Evolutionary conservation across 345 rosid species (phyloP), one percentile per base, ranked within the genome.

Genomic region (Euclidium syriacum): DNA sequence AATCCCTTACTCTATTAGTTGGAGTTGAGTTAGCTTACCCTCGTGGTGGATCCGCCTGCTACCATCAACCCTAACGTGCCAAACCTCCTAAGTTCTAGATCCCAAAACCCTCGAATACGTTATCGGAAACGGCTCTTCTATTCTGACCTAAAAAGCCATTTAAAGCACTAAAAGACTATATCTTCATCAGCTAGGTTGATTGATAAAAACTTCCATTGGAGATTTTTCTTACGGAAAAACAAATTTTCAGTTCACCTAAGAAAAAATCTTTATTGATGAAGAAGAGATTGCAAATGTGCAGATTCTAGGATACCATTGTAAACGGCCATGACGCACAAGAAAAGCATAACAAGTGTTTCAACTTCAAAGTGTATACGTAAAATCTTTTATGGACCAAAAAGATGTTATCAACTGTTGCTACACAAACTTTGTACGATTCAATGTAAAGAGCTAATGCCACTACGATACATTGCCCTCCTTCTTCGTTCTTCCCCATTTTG

Each of bases 401-500:
- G 57, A 50, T 62, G 67, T 49, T 65, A 46, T 65, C 24, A 53
- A 33, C 69, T 53, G 62, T 33, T 65, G 34, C 62, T 54, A 65
- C 62, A 65, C 47, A 65, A 54, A 65, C 46, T 53, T 65, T 43
- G 17, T 30, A 52, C 18, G 49, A 10, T 42, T 64, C 12, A n/a
- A 14, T 34, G 53, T 20, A 9, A 33, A 29, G 60, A 33, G 58
- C 52, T 52, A 41, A 52, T 54, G 62, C 70, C 62, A 65, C 70
- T 54, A 54, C 34, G 20, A 33, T 54, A 44, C 55, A 54, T 54
- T 65, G 62, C 27, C 53, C 43, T 53, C 27, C 53, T 53, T 42
- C 12, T 52, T 16, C 7, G 24, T 25, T 49, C 33, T 57, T 66
- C 56, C 32, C 10, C 64, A 6, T 10, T 20, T 47, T 51, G 42